Base-by-base conservation (phyloP, 768 basidiomycete species). In the Psilocybe subaeruginosa region DNA sequence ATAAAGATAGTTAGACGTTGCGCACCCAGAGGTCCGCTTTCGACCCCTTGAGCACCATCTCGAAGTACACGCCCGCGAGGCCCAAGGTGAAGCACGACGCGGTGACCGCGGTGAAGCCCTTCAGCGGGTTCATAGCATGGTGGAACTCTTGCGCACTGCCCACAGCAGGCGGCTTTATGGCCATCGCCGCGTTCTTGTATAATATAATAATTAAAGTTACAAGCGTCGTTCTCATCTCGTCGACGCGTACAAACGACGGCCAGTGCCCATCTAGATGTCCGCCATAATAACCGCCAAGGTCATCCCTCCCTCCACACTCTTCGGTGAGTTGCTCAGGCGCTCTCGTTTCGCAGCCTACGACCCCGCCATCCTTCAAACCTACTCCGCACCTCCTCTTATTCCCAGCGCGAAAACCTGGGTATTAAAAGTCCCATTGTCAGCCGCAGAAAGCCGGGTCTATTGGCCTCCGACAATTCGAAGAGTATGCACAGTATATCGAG, bases 1-100 rank as follows among this genome's bases (percentile, higher is more conserved):
- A 99, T 57, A 97, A 82, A 27, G 95, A 97, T n/a, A 99, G 85
- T 73, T 99, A 97, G 62, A 97, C 91, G 74, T 99, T 99, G 70
- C 97, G 91, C 57, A 97, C 89, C 97, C 97, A 98, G 16, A 99
- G 82, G 75, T 98, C 95, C 5, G 89, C 84, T 67, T 89, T 89
- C 9, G 92, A 92, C 64, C 77, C 64, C 77, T 97, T 99, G 67
- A 97, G 80, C 33, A 95, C 95, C 92, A 97, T 95, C 78, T 99
- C 2, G 23, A 23, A 23, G 23, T 2, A 23, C 23, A 23, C 2
- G 23, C 23, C 23, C 23, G 23, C 23, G 45, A 99, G 86, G 19
- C 97, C 97, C 0, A 95, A 97, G 0, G 97, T 98, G 73, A 97
- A 88, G 79, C 97, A 99, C 0, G 97, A 95, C 4, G 90, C 87